These are phyloP conservation scores for Tetradesmus obliquus DNA, from an alignment of 139 green algal species.

Conservation along the genomic window DNA sequence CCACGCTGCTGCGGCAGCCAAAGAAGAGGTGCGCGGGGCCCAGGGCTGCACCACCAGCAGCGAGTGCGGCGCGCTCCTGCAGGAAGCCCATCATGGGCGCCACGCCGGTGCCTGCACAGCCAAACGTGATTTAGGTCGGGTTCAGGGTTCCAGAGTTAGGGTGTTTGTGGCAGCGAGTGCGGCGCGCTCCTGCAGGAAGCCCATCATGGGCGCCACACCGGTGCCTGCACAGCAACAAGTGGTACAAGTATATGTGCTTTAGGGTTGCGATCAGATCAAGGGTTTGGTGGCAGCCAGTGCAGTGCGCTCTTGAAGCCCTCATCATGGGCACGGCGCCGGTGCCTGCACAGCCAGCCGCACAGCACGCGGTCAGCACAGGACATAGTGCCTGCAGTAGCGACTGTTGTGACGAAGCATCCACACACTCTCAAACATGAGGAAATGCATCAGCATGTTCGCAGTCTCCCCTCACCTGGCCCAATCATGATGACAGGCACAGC, in stretches of 20 bases:
- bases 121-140: too few species aligned
- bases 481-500: constrained; percentile 55
- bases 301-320: constrained; percentile 89
- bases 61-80: constrained; percentile 80
- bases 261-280: too few species aligned
- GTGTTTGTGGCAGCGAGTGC: constrained; percentile 40
- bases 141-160: too few species aligned
- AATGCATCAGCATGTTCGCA: neutral
- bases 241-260: too few species aligned
- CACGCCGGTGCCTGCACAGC: constrained; percentile 76
- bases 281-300: constrained; percentile 73
- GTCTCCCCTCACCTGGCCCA: neutral
- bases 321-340: constrained; percentile 96
- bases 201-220: constrained; percentile 95
- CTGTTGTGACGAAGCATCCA: neutral
- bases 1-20: constrained; percentile 77
- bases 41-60: constrained; percentile 51
- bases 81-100: constrained; percentile 98
- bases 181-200: constrained; percentile 94
- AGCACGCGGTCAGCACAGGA: neutral
- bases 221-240: constrained; percentile 56
- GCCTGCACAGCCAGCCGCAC: neutral
- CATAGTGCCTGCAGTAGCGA: neutral
- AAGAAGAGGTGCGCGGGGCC: constrained; percentile 90
- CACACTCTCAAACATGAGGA: too few species aligned